These are phyloP conservation scores for Penicillium sumatraense DNA, from an alignment of 2,329 filamentous ascomycete genomes.

Conservation along the genomic window DNA sequence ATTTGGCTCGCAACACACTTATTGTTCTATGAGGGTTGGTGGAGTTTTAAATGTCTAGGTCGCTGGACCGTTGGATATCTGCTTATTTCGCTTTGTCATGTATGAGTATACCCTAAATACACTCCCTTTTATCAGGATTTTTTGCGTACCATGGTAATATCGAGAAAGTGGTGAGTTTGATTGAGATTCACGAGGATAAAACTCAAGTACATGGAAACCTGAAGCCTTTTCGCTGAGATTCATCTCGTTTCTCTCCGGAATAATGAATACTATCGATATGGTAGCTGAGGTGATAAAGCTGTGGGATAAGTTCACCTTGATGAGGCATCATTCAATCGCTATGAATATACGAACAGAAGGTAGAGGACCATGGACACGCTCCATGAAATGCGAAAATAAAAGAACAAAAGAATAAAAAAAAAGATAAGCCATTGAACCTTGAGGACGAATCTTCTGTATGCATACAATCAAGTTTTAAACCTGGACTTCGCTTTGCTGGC, in stretches of 20 bases:
- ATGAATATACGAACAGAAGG: not conserved
- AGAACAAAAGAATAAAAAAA: too few species aligned
- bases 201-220: too few species aligned
- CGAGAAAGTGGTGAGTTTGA: too few species aligned
- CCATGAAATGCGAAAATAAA: too few species aligned
- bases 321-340: not conserved
- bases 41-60: not conserved
- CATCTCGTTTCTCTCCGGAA: too few species aligned
- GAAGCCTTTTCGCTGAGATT: too few species aligned
- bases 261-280: too few species aligned
- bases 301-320: too few species aligned
- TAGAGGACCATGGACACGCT: too few species aligned
- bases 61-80: not conserved
- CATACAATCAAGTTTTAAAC: slow-evolving; percentile 6
- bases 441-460: not conserved
- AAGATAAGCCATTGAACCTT: not conserved
- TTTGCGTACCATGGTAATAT: not conserved
- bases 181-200: too few species aligned
- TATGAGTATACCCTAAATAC: slow-evolving; percentile 37
- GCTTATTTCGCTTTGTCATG: slow-evolving; percentile 22
- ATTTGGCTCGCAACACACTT: not conserved
- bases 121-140: slow-evolving; percentile 12
- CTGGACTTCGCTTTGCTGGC: slow-evolving; percentile 36
- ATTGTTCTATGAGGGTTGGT: not conserved
- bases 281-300: not conserved